Conservation (phyloP, 179 eudicot genomes). For the Heliamphora pulchella region DNA sequence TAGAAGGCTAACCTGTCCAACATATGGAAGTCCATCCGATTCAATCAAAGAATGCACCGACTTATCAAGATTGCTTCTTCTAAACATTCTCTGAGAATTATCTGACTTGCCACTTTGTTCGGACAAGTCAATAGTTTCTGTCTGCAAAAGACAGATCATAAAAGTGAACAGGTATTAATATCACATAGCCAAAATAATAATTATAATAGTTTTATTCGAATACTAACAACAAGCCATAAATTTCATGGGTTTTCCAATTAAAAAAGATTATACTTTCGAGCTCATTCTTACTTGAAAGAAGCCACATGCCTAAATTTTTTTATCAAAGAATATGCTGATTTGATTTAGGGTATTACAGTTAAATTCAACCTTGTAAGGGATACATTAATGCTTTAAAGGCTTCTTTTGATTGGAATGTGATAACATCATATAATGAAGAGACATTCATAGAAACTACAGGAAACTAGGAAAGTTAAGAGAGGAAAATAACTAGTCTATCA, state of each 20-base stretch:
- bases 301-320: too few relatives aligned
- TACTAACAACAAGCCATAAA: neutral
- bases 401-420: too few relatives aligned
- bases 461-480: too few relatives aligned
- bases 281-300: neutral
- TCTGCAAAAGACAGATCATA: conserved; percentile 38
- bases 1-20: conserved; percentile 60
- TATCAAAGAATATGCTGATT: too few relatives aligned
- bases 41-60: conserved; percentile 53
- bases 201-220: neutral
- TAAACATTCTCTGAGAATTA: conserved; percentile 41
- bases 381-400: too few relatives aligned
- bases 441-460: too few relatives aligned
- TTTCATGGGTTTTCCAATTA: neutral
- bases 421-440: too few relatives aligned
- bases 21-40: conserved; percentile 79
- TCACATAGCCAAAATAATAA: neutral
- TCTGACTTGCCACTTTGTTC: conserved; percentile 43
- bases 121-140: conserved; percentile 72
- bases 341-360: too few relatives aligned
- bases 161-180: conserved; percentile 2
- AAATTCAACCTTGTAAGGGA: too few relatives aligned
- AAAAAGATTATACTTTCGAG: neutral
- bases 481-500: too few relatives aligned
- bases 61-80: conserved; percentile 56